phyloP scores from a whole-genome alignment of 2,329 filamentous ascomycete species.

The Trichoderma sp. region DNA sequence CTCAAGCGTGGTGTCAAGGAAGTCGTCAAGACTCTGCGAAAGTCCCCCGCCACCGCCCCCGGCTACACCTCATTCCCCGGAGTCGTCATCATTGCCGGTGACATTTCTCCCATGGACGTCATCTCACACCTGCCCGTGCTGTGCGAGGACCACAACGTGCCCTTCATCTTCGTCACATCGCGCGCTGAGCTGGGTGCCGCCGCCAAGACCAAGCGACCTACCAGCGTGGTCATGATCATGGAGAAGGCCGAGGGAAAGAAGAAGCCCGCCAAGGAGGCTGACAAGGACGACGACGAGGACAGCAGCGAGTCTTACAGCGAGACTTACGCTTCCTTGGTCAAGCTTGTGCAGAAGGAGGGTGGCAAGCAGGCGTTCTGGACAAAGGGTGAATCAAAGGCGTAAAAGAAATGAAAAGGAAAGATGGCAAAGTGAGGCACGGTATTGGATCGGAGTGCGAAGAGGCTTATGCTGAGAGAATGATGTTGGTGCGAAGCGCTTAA shows the following conservation, averaged over 20 bases:
- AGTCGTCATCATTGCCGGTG: conserved; percentile 88
- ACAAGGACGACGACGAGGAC: conserved; percentile 47
- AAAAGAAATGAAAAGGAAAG: background rate
- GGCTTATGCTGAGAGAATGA: conserved; percentile 1
- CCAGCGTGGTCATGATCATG: conserved; percentile 89
- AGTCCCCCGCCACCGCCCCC: conserved; percentile 71
- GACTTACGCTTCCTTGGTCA: conserved; percentile 62
- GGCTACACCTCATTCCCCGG: conserved; percentile 63
- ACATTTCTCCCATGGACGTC: conserved; percentile 98
- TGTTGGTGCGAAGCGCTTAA: conserved; percentile 22
- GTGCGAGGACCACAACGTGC: conserved; percentile 96
- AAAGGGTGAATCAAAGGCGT: conserved; percentile 38
- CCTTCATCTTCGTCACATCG: conserved; percentile 92
- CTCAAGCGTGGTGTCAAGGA: conserved; percentile 98
- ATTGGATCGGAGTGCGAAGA: background rate
- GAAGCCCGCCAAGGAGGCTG: conserved; percentile 42
- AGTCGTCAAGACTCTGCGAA: conserved; percentile 96
- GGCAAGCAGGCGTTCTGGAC: conserved; percentile 55
- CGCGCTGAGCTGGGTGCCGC: conserved; percentile 92
- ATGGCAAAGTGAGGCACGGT: background rate
- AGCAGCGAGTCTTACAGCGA: conserved; percentile 61
- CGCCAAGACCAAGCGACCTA: conserved; percentile 92
- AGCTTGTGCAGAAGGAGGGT: conserved; percentile 65
- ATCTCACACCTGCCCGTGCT: conserved; percentile 97
- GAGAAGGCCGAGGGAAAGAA: conserved; percentile 53